Conservation (phyloP, 208 protist species). For the Leptomonas seymouri region DNA sequence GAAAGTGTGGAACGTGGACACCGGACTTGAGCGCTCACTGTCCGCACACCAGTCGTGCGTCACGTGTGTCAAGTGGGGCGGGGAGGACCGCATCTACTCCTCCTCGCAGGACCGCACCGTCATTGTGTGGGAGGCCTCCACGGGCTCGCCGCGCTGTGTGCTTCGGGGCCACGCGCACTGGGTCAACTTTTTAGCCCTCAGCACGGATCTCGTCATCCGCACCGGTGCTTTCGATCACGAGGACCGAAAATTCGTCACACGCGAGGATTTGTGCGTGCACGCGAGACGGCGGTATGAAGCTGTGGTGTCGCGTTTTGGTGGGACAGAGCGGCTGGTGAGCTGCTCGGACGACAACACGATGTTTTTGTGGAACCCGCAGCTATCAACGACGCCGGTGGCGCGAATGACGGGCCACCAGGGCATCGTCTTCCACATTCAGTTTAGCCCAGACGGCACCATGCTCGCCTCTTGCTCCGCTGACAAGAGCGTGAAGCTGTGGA, state of each 20-base stretch:
- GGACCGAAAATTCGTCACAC: constrained; percentile 58
- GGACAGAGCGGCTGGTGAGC: constrained; percentile 92
- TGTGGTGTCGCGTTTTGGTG: constrained; percentile 67
- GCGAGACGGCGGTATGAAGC: constrained; percentile 84
- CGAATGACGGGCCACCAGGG: constrained; percentile 95
- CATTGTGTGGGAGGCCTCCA: constrained; percentile 94
- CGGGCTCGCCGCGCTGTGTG: constrained; percentile 64
- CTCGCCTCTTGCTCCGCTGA: constrained; percentile 98
- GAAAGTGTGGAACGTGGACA: constrained; percentile 90
- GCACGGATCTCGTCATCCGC: constrained; percentile 96
- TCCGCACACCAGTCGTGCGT: constrained; percentile 96
- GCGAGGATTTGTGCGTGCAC: constrained; percentile 58
- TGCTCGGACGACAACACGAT: constrained; percentile 98
- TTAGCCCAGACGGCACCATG: constrained; percentile 97
- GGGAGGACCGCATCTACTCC: constrained; percentile 94
- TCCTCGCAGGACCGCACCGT: constrained; percentile 97
- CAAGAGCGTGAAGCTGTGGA: constrained; percentile 98
- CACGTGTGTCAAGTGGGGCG: constrained; percentile 97
- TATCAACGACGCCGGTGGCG: constrained; percentile 80
- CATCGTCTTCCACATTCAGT: constrained; percentile 95
- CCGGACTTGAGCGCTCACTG: constrained; percentile 86
- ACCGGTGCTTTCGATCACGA: constrained; percentile 97
- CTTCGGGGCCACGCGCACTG: constrained; percentile 98
- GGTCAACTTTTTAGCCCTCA: constrained; percentile 98
- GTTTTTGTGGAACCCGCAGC: constrained; percentile 96